Base-by-base conservation (phyloP, 2,329 filamentous ascomycete genomes). In the Sporothrix brunneoviolacea region DNA sequence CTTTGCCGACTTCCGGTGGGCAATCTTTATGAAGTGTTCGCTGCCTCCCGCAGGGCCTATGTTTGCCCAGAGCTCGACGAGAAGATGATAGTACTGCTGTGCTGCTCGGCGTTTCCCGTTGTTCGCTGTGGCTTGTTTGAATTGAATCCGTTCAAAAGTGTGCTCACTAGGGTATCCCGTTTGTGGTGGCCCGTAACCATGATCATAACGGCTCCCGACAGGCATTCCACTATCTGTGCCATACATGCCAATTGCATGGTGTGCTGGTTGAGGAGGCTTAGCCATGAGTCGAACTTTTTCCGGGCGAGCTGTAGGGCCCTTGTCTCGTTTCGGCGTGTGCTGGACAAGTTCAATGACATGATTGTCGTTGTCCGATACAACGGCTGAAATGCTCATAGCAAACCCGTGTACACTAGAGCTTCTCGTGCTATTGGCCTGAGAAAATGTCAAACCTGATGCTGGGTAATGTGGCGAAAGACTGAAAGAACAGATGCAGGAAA, bases 101-200 rank as follows among this genome's bases (percentile, higher is more conserved):
- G 90, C 88, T 1, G 90, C 90, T 51, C 91, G 77, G 58, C 91
- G 78, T 66, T 95, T 95, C 41, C 90, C 90, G 58, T 96, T 96
- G 70, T 95, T 96, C 21, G 89, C 88, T 0, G 90, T 95, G 1
- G 91, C 90, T 57, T 88, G 88, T 65, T 95, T 94, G 76, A 95
- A 96, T 60, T 95, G 90, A 46, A 95, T 93, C 10, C 91, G 83
- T 63, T 95, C 90, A 63, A 94, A 96, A 0, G 76, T 80, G 55
- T 81, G 75, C 57, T 82, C 78, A 7, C 70, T 76, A 5, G 74
- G 70, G 15, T 69, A 68, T 0, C 67, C 62, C 42, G 63, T 60
- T 52, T 68, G 51, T 41, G 62, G 57, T 57, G 70, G 67, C 30
- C 65, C 62, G 59, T 73, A 70, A 47, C 62, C 61, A 53, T 73